Conservation (phyloP, 768 basidiomycete species). For the Mycena venus region DNA sequence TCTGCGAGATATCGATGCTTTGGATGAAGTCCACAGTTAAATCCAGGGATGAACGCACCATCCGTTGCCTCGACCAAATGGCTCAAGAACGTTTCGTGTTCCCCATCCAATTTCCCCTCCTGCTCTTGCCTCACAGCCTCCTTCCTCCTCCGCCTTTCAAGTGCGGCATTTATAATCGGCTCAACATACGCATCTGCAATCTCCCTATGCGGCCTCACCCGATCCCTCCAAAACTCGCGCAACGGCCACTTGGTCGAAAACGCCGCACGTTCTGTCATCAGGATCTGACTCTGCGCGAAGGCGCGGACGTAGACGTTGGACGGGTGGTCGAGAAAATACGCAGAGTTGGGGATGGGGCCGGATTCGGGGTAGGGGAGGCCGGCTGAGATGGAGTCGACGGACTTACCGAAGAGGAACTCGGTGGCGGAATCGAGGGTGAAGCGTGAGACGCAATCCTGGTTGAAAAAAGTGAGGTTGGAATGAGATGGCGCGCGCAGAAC, state of each 20-base stretch:
- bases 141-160: slow-evolving; percentile 56
- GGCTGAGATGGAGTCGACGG: slow-evolving; percentile 1
- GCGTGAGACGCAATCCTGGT: slow-evolving; percentile 20
- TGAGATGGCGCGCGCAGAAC: no score
- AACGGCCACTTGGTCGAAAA: slow-evolving; percentile 11
- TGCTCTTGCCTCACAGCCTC: slow-evolving; percentile 29
- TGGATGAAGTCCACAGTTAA: no score
- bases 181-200: slow-evolving; percentile 60
- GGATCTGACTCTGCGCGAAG: not conserved
- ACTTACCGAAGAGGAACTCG: slow-evolving; percentile 7
- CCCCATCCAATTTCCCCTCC: slow-evolving; percentile 9
- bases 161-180: slow-evolving; percentile 58
- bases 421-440: slow-evolving; percentile 24
- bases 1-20: no score
- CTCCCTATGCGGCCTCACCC: slow-evolving; percentile 28
- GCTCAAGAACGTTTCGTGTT: slow-evolving; percentile 56
- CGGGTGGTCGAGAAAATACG: not conserved
- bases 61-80: slow-evolving; percentile 59
- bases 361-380: slow-evolving; percentile 6
- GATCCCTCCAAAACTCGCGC: slow-evolving; percentile 19
- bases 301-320: slow-evolving; percentile 6
- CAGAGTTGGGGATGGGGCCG: not conserved
- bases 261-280: not conserved
- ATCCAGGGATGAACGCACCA: slow-evolving; percentile 39
- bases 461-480: no score